Evolutionary conservation across 768 basidiomycete species (phyloP).

Genomic region (Clitopilus passeckerianus): DNA sequence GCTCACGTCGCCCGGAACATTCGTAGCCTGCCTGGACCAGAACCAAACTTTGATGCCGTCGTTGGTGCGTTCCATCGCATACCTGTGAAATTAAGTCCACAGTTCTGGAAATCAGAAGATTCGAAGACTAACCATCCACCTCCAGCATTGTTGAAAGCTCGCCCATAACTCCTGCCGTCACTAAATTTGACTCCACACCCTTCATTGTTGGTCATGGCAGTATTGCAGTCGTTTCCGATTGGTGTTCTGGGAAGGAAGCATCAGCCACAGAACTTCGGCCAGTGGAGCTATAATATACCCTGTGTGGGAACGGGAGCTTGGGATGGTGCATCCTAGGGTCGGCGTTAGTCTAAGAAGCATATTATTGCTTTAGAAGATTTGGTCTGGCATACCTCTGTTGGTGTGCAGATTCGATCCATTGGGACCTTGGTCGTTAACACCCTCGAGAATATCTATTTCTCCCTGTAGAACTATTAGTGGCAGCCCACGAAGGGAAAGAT

Average conservation of each 20-base stretch:
- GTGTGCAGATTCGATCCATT: constrained; percentile 58
- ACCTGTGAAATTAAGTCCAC: constrained; percentile 29
- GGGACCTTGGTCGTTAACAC: constrained; percentile 50
- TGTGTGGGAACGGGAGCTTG: constrained; percentile 33
- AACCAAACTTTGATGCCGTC: constrained; percentile 66
- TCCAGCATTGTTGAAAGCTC: constrained; percentile 50
- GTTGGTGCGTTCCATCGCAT: constrained; percentile 56
- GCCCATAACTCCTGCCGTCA: constrained; percentile 46
- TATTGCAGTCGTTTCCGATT: constrained; percentile 42
- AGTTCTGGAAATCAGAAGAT: not conserved
- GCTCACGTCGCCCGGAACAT: constrained; percentile 42
- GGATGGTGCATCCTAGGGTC: constrained; percentile 48
- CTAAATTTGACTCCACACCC: constrained; percentile 50
- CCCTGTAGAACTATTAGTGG: constrained; percentile 23
- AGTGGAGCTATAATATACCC: constrained; percentile 28
- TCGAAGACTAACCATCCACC: constrained; percentile 50
- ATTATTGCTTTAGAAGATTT: not conserved
- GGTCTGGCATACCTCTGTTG: constrained; percentile 27
- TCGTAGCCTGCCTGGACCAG: constrained; percentile 47
- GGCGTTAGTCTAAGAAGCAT: not conserved
- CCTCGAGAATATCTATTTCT: constrained; percentile 53
- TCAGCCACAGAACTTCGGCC: not conserved
- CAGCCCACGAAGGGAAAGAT: not conserved
- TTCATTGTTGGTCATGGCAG: constrained; percentile 39
- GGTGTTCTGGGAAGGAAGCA: constrained; percentile 23